phyloP scores from a whole-genome alignment of 495 filamentous ascomycete genomes.

The Podospora didyma region DNA sequence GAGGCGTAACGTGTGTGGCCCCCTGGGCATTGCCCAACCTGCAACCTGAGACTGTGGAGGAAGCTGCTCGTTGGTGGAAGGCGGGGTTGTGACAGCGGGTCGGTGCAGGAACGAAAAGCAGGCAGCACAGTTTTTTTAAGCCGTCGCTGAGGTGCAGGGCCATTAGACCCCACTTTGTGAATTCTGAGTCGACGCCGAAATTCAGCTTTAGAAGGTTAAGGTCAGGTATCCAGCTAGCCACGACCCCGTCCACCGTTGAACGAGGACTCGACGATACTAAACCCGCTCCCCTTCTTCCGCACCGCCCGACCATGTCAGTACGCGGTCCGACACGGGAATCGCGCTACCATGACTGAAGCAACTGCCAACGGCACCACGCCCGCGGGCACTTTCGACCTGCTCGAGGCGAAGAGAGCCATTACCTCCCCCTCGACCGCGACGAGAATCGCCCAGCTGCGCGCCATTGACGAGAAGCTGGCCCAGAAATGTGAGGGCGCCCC shows the following conservation, averaged over 20 bases:
- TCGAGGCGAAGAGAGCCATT: conserved; percentile 32
- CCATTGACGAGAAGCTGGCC: conserved; percentile 44
- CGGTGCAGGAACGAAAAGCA: neutral
- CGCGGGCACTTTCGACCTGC: conserved; percentile 35
- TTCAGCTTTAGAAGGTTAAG: conserved; percentile 5
- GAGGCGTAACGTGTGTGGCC: too few relatives aligned
- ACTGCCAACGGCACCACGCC: conserved; percentile 22
- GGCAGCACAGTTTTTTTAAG: conserved; percentile 8
- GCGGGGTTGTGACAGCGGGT: neutral
- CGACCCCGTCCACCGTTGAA: too few relatives aligned
- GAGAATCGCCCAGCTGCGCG: conserved; percentile 39
- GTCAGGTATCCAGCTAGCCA: neutral
- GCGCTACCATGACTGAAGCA: conserved; percentile 43
- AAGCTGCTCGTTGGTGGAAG: too few relatives aligned
- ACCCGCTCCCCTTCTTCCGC: conserved; percentile 9
- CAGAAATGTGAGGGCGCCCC: conserved; percentile 35
- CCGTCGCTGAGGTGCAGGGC: too few relatives aligned
- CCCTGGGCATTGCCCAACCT: too few relatives aligned
- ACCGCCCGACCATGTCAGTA: conserved; percentile 27
- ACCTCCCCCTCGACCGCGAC: conserved; percentile 47
- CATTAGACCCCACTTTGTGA: conserved; percentile 23
- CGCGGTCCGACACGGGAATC: conserved; percentile 24
- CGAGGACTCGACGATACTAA: neutral
- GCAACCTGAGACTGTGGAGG: too few relatives aligned
- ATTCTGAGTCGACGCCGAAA: conserved; percentile 29